These are phyloP conservation scores for Cryphonectria naterciae DNA, from an alignment of 2,329 filamentous ascomycete genomes.

Conservation along the genomic window DNA sequence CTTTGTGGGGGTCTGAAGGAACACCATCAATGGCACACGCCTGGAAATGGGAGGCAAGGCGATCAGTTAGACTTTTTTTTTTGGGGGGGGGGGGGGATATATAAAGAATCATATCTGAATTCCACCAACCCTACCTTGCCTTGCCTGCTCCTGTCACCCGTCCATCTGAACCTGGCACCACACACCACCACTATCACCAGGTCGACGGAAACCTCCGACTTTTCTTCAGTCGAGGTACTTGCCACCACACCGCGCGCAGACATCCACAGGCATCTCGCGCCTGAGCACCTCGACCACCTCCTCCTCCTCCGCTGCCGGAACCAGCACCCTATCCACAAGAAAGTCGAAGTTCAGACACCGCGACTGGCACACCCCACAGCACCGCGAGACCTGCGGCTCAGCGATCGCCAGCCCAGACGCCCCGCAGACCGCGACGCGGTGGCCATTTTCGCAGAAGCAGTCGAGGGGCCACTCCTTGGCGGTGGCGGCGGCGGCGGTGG, in stretches of 20 bases:
- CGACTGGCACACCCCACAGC: slow-evolving; percentile 58
- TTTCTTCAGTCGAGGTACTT: slow-evolving; percentile 40
- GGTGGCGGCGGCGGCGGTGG: background rate
- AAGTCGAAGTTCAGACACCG: slow-evolving; percentile 53
- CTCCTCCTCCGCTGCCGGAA: slow-evolving; percentile 27
- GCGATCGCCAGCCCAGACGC: slow-evolving; percentile 59
- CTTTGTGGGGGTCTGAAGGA: background rate
- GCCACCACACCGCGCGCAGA: slow-evolving; percentile 41
- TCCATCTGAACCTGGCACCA: background rate
- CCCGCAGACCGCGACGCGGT: slow-evolving; percentile 49
- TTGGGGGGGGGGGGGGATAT: background rate
- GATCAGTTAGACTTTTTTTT: slow-evolving; percentile 4
- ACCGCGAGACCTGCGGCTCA: slow-evolving; percentile 55
- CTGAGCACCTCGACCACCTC: slow-evolving; percentile 31
- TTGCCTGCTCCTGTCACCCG: background rate
- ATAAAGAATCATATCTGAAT: background rate
- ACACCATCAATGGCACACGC: background rate
- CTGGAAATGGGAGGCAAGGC: background rate
- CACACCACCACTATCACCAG: background rate
- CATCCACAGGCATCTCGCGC: slow-evolving; percentile 32
- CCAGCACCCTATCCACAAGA: slow-evolving; percentile 40
- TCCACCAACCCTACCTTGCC: background rate
- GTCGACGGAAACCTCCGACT: background rate
- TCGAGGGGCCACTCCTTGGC: slow-evolving; percentile 12
- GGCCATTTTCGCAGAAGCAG: slow-evolving; percentile 40